Conservation (phyloP, 1,284 basidiomycete species). For the Pseudozyma hubeiensis region DNA sequence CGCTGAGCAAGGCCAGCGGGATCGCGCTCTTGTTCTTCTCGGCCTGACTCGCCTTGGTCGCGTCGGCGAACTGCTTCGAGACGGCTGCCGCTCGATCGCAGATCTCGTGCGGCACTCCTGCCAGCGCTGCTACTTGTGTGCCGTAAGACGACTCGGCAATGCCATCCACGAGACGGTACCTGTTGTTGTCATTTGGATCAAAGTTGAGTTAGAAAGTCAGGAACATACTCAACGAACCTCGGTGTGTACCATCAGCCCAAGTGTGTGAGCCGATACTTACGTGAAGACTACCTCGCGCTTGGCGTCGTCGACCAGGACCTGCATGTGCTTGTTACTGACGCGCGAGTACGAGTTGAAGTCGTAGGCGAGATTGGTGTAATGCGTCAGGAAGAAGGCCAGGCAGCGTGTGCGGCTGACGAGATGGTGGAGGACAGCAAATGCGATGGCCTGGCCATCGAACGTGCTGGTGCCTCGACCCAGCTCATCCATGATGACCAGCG, state of each 20-base stretch:
- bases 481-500: conserved; percentile 68
- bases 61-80: conserved; percentile 60
- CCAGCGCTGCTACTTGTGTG: conserved; percentile 66
- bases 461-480: conserved; percentile 69
- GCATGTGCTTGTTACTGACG: conserved; percentile 68
- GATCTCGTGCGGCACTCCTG: conserved; percentile 63
- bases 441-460: conserved; percentile 68
- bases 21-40: conserved; percentile 57
- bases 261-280: conserved; percentile 26
- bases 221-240: not conserved
- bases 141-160: conserved; percentile 89
- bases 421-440: conserved; percentile 66
- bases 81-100: conserved; percentile 63
- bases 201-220: not conserved
- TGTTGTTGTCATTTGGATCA: conserved; percentile 8
- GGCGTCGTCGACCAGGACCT: conserved; percentile 65
- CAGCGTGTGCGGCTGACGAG: conserved; percentile 65
- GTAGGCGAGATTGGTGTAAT: conserved; percentile 63
- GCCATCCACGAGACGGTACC: conserved; percentile 65
- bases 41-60: conserved; percentile 53
- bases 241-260: not conserved
- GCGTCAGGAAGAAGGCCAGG: conserved; percentile 67
- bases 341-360: conserved; percentile 65
- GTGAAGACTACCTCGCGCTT: conserved; percentile 66
- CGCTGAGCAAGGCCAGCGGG: conserved; percentile 58